Evolutionary conservation across 106 monocot genomes (phyloP).

Genomic region (Allium cepa): DNA sequence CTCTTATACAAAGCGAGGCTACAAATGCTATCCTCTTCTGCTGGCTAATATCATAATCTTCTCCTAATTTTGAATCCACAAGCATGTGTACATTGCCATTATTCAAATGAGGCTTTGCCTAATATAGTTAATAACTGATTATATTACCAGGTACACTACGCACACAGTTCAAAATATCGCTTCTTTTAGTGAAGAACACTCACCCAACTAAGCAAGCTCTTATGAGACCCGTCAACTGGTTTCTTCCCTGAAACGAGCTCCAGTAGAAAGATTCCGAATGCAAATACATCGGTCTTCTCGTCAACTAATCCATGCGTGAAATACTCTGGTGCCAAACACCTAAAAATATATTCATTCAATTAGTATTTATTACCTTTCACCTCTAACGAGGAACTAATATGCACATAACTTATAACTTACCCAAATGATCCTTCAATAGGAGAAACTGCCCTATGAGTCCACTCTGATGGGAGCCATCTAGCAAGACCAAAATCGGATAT

Average conservation of each 20-base stretch:
- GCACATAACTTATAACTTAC: constrained; percentile 1
- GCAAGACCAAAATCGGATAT: constrained; percentile 80
- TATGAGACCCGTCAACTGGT: constrained; percentile 62
- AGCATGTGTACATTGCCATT: constrained; percentile 34
- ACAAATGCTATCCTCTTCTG: constrained; percentile 50
- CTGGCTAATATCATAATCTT: constrained; percentile 45
- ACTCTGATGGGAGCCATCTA: constrained; percentile 61
- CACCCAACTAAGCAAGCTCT: constrained; percentile 57
- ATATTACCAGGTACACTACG: neutral
- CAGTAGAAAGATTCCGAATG: constrained; percentile 59
- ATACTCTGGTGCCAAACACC: constrained; percentile 72
- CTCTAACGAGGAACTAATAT: too few species aligned
- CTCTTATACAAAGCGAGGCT: constrained; percentile 61
- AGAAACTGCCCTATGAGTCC: constrained; percentile 51
- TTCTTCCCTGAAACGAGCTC: constrained; percentile 61
- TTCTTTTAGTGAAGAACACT: neutral
- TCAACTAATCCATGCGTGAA: constrained; percentile 65
- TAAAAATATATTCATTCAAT: neutral
- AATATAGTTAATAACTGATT: neutral
- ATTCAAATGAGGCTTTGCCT: constrained; percentile 56
- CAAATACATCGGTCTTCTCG: constrained; percentile 77
- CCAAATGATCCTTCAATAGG: constrained; percentile 78
- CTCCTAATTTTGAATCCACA: constrained; percentile 44
- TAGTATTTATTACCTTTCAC: too few species aligned
- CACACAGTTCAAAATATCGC: too few species aligned